Evolutionary conservation across 305 asterid genomes (phyloP), one percentile per base, ranked within the genome.

Genomic region (Rubia tinctorum): DNA sequence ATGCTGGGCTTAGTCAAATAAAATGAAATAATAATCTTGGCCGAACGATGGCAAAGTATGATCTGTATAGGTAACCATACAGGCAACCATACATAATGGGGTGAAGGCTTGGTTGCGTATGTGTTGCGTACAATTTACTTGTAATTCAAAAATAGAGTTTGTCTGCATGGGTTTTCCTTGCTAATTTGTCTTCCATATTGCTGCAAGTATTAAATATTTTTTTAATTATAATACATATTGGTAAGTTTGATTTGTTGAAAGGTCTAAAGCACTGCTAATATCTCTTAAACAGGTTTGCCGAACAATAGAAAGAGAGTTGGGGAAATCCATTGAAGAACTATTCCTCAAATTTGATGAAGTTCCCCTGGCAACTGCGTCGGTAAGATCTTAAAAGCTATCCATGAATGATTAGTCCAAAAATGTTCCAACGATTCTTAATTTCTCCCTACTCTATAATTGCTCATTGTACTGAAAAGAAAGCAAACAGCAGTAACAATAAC

Each of bases 321-420:
- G 96, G 76, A 88, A 89, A 86, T 77, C 97, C 49, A 82, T 90
- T 89, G 92, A 83, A 23, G 90, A 95, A 60, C 88, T 95, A 71
- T 95, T 95, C 88, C 62, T 83, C 80, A 78, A 82, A 66, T 95
- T 90, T 81, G 98, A 88, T 73, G 84, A 81, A 68, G 71, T 68
- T 75, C 94, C 99, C 65, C 88, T 95, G 60, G 99, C 99, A 76
- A 92, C 99, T 75, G 99, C 99, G 82, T 95, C 99, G 66, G 99
- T 95, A 89, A 89, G 96, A 76, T 65, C 70, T 80, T 79, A 45
- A 17, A 72, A n/a, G 70, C 53, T 66, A 10, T 37, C 30, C 30
- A 8, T 66, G 67, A 12, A 11, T 12, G 49, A 51, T 64, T n/a
- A 12, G 13, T 17, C 23, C 8, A 18, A 53, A 51, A n/a, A 53